Evolutionary conservation across 2,329 filamentous ascomycete genomes (phyloP), one percentile per base, ranked within the genome.

Genomic region (Cryphonectria naterciae): DNA sequence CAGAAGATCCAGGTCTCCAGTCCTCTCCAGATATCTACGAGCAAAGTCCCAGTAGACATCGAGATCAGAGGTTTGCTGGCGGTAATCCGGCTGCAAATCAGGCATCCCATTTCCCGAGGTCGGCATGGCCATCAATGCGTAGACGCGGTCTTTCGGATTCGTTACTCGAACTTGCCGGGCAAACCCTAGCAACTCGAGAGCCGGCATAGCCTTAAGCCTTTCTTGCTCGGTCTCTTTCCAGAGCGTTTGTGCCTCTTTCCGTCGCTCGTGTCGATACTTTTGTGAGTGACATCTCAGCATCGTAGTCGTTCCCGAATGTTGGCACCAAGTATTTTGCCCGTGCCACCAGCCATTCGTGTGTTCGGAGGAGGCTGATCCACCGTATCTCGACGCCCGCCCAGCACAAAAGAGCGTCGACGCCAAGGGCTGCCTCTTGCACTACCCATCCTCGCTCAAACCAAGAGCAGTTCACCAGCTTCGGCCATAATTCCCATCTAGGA

Each of bases 21-120:
- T 66, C 41, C 25, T 52, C 13, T 60, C 41, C 17, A 69, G 37
- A 37, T 49, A 65, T 22, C 39, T 25, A 13, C 17, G n/a, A 22
- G 68, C 68, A 65, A 69, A 69, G 7, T 69, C 68, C 17, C 52
- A 49, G 39, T 69, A 69, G 54, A 69, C 68, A n/a, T 69, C 61
- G 25, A 69, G 25, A 52, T 69, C n/a, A 13, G 68, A 60, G 4
- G 32, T 39, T 49, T 65, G 25, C 2, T 69, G 37, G 7, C 41
- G 25, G 32, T 69, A 69, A 28, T 39, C 49, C 39, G 68, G 68
- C 32, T 22, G 32, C 35, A 61, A 13, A 17, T n/a, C 19, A n/a
- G 62, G 46, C 35, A 69, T 65, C 39, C 17, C 37, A 19, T 15
- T n/a, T 37, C 65, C 62, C 37, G n/a, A 46, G n/a, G 63, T 66